Evolutionary conservation across 805 yeast genomes (phyloP).

Genomic region (Candida dendrica): DNA sequence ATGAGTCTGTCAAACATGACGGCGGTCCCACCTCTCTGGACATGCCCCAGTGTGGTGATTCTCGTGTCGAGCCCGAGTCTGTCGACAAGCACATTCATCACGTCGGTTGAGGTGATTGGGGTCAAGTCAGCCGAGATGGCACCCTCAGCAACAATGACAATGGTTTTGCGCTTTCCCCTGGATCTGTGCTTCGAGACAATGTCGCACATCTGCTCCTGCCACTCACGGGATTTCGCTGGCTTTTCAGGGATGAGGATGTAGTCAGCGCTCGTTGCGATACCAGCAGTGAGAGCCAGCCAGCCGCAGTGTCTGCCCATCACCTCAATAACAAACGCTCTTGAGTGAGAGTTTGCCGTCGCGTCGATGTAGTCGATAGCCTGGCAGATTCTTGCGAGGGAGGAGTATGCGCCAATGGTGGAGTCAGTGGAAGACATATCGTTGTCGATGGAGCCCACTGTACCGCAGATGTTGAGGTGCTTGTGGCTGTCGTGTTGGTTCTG

Average conservation of each 20-base stretch:
- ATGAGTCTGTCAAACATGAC: slow-evolving; percentile 66
- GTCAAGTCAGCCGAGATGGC: slow-evolving; percentile 65
- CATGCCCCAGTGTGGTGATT: slow-evolving; percentile 72
- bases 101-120: slow-evolving; percentile 61
- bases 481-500: slow-evolving; percentile 37
- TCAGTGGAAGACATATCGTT: slow-evolving; percentile 83
- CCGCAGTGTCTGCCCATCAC: slow-evolving; percentile 92
- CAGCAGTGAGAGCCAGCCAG: slow-evolving; percentile 80
- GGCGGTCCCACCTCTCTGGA: slow-evolving; percentile 79
- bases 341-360: slow-evolving; percentile 78
- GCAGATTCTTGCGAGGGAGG: slow-evolving; percentile 70
- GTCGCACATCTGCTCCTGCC: slow-evolving; percentile 63
- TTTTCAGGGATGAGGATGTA: slow-evolving; percentile 75
- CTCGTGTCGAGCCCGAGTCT: slow-evolving; percentile 70
- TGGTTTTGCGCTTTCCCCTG: slow-evolving; percentile 71
- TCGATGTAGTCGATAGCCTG: slow-evolving; percentile 75
- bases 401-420: slow-evolving; percentile 75
- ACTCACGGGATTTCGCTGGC: slow-evolving; percentile 55
- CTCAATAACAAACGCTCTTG: slow-evolving; percentile 77
- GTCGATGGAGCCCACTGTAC: slow-evolving; percentile 78
- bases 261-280: slow-evolving; percentile 75
- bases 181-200: slow-evolving; percentile 58
- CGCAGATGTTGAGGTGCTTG: slow-evolving; percentile 59
- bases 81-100: slow-evolving; percentile 55
- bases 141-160: slow-evolving; percentile 79